phyloP scores from a whole-genome alignment of 306 rosid species.

The Mimosa bimucronata region DNA sequence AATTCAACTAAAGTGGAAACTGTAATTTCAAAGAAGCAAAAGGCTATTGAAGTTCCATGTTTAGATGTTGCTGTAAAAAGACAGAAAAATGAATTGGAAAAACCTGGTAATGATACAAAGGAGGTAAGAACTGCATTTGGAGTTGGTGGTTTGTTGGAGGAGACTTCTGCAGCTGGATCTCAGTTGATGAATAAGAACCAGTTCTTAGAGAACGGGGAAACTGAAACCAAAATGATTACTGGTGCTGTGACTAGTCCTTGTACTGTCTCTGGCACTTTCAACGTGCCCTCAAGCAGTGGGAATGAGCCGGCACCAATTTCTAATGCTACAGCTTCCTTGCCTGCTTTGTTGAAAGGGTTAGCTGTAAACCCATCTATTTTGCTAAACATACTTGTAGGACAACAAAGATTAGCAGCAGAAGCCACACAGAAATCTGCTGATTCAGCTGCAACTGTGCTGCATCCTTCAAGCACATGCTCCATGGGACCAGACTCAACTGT shows the following conservation, averaged over 20 bases:
- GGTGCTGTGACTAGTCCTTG: slow-evolving; percentile 39
- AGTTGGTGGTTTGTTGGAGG: slow-evolving; percentile 84
- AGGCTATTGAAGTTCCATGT: slow-evolving; percentile 58
- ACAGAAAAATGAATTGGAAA: slow-evolving; percentile 59
- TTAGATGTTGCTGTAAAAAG: slow-evolving; percentile 67
- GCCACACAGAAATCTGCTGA: slow-evolving; percentile 56
- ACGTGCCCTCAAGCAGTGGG: slow-evolving; percentile 43
- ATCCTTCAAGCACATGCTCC: slow-evolving; percentile 39
- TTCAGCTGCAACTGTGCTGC: slow-evolving; percentile 39
- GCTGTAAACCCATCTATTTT: slow-evolving; percentile 85
- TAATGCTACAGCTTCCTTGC: slow-evolving; percentile 51
- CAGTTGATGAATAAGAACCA: slow-evolving; percentile 57
- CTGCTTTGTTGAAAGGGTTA: slow-evolving; percentile 64
- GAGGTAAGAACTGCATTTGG: slow-evolving; percentile 51
- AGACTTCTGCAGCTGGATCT: slow-evolving; percentile 44
- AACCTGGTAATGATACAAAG: slow-evolving; percentile 38
- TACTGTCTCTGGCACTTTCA: slow-evolving; percentile 37
- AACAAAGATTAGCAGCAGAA: slow-evolving; percentile 62
- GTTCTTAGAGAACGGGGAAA: slow-evolving; percentile 45
- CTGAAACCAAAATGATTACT: slow-evolving; percentile 49
- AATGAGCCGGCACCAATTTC: slow-evolving; percentile 50
- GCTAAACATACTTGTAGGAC: slow-evolving; percentile 59
- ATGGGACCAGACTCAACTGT: slow-evolving; percentile 55
- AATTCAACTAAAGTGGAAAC: slow-evolving; percentile 60
- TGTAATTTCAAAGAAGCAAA: slow-evolving; percentile 68